Evolutionary conservation across 257 asterid genomes (phyloP).

Genomic region (Solanum commersonii): DNA sequence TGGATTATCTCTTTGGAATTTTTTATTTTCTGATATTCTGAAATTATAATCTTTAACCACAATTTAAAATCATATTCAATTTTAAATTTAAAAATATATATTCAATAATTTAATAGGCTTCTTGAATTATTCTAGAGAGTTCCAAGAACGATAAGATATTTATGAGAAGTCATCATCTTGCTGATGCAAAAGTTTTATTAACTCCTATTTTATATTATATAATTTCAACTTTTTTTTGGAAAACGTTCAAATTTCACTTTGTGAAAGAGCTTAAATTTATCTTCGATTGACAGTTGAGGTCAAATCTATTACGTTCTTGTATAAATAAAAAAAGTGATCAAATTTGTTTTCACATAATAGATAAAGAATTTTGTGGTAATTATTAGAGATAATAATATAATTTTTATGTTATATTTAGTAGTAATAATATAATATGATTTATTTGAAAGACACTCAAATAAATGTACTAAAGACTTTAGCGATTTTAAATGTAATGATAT

Average conservation of each 20-base stretch:
- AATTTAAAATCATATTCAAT: too few species aligned
- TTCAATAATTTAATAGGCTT: not conserved
- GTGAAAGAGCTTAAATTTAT: not conserved
- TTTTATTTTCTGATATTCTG: too few species aligned
- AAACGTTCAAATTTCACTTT: not conserved
- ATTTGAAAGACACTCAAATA: too few species aligned
- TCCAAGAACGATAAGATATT: not conserved
- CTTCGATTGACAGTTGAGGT: not conserved
- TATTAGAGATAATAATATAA: too few species aligned
- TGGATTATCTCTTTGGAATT: not conserved
- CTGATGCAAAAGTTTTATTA: not conserved
- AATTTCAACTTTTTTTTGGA: not conserved
- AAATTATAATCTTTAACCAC: too few species aligned
- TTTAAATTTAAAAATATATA: too few species aligned
- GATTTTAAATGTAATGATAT: too few species aligned
- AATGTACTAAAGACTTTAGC: too few species aligned
- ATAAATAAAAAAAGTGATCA: not conserved
- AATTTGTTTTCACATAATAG: too few species aligned
- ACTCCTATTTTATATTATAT: not conserved
- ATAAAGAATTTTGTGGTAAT: too few species aligned
- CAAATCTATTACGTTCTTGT: not conserved
- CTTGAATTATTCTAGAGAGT: not conserved
- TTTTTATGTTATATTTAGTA: too few species aligned
- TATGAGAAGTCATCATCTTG: not conserved
- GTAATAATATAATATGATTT: too few species aligned